Evolutionary conservation across 1,284 basidiomycete species (phyloP).

Genomic region (Porodaedalea pini): DNA sequence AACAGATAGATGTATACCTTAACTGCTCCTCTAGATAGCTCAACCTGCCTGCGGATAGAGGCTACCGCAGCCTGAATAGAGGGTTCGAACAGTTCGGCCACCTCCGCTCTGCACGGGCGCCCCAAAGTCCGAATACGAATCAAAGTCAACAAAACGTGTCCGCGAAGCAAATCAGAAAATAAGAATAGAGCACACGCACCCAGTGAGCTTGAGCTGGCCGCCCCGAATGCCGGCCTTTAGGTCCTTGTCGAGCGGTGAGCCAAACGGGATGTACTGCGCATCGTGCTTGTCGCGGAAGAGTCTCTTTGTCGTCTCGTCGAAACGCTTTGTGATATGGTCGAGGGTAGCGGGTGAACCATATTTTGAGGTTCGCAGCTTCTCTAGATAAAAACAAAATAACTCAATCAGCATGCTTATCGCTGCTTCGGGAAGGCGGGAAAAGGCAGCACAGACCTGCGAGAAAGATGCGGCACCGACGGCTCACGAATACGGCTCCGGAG

Average conservation of each 20-base stretch:
- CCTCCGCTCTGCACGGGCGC: conserved; percentile 42
- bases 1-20: conserved; percentile 40
- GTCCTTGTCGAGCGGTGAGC: conserved; percentile 76
- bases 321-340: conserved; percentile 68
- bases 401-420: not conserved
- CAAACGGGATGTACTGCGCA: conserved; percentile 67
- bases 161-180: conserved; percentile 13
- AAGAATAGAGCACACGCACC: conserved; percentile 38
- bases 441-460: conserved; percentile 47
- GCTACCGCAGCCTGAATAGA: conserved; percentile 66
- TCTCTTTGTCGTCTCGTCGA: conserved; percentile 78
- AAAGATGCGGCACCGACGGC: conserved; percentile 63
- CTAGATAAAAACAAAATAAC: conserved; percentile 32
- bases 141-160: not conserved
- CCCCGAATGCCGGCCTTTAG: conserved; percentile 59
- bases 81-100: conserved; percentile 71
- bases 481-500: conserved; percentile 78
- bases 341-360: conserved; percentile 65
- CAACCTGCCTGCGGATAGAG: conserved; percentile 68
- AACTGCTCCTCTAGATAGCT: conserved; percentile 60
- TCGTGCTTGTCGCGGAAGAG: conserved; percentile 66
- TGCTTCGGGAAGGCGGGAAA: conserved; percentile 1
- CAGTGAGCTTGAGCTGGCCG: conserved; percentile 67
- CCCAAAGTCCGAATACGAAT: not conserved
- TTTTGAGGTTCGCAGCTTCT: conserved; percentile 65